These are phyloP conservation scores for Stagonosporopsis rhizophila DNA, from an alignment of 2,329 filamentous ascomycete species.

Conservation along the genomic window DNA sequence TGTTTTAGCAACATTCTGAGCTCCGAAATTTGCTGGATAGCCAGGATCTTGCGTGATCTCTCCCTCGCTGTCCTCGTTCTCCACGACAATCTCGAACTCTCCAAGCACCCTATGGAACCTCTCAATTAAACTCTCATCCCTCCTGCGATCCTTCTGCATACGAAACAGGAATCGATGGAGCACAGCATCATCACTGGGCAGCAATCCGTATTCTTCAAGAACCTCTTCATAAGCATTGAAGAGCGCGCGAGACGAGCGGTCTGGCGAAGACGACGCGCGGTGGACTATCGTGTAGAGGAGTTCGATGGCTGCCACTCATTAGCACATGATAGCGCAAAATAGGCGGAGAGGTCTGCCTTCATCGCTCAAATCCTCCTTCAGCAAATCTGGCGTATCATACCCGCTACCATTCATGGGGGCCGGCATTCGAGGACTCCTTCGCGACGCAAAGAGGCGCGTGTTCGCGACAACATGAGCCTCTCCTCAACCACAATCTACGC, in stretches of 20 bases:
- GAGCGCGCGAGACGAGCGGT: constrained; percentile 68
- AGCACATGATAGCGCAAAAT: constrained; percentile 8
- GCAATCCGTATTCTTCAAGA: constrained; percentile 72
- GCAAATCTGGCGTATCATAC: constrained; percentile 51
- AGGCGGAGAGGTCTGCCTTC: constrained; percentile 41
- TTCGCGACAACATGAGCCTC: constrained; percentile 50
- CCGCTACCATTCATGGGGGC: constrained; percentile 46
- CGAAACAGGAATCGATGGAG: constrained; percentile 81
- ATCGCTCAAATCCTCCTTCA: constrained; percentile 41
- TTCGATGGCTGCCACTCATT: constrained; percentile 69
- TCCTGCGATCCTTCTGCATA: constrained; percentile 55
- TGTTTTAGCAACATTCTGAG: neutral
- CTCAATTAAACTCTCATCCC: constrained; percentile 62
- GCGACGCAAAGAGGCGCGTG: constrained; percentile 48
- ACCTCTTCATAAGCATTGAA: constrained; percentile 82
- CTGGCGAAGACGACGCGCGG: constrained; percentile 71
- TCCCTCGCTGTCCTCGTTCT: constrained; percentile 54
- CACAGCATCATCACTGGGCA: constrained; percentile 75
- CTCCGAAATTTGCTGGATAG: constrained; percentile 28
- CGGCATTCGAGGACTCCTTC: constrained; percentile 50
- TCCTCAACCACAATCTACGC: neutral
- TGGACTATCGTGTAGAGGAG: constrained; percentile 79
- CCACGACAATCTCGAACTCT: constrained; percentile 67
- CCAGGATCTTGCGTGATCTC: constrained; percentile 26
- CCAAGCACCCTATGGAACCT: constrained; percentile 74